Conservation (phyloP, 306 rosid species). For the Prunus davidiana region DNA sequence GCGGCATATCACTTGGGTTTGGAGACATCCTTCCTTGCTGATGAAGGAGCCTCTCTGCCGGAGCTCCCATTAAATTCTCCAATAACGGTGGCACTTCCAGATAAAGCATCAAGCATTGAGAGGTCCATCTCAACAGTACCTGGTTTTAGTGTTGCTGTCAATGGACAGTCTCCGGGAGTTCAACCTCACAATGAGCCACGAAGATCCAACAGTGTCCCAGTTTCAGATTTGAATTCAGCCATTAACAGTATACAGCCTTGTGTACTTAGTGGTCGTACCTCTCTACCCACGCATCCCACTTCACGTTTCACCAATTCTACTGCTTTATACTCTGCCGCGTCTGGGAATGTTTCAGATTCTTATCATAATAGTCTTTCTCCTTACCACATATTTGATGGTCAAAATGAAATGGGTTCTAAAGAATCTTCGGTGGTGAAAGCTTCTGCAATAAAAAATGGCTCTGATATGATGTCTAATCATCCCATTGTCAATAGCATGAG, state of each 20-base stretch:
- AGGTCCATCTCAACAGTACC: conserved; percentile 92
- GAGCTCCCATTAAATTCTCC: conserved; percentile 75
- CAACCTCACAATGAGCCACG: conserved; percentile 37
- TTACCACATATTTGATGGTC: conserved; percentile 20
- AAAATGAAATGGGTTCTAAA: conserved; percentile 30
- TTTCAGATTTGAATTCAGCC: conserved; percentile 38
- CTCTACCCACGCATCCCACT: conserved; percentile 32
- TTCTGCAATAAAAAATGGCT: conserved; percentile 31
- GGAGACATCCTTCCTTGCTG: conserved; percentile 99
- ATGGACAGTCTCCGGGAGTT: conserved; percentile 40
- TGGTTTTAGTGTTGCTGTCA: conserved; percentile 44
- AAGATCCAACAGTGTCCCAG: conserved; percentile 51
- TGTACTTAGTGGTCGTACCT: conserved; percentile 34
- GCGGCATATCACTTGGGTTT: conserved; percentile 98
- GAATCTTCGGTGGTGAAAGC: conserved; percentile 29
- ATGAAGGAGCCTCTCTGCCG: conserved; percentile 94
- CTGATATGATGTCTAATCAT: conserved; percentile 30
- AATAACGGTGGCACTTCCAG: conserved; percentile 74
- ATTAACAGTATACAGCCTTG: conserved; percentile 26
- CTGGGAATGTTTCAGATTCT: conserved; percentile 41
- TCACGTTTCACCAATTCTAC: conserved; percentile 35
- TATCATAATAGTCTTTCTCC: conserved; percentile 33
- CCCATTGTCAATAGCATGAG: conserved; percentile 25
- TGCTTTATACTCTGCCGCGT: conserved; percentile 31
- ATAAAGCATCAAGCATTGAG: conserved; percentile 53